Conservation (phyloP, 1,139 yeast species). For the Sugiyamaella sp. region DNA sequence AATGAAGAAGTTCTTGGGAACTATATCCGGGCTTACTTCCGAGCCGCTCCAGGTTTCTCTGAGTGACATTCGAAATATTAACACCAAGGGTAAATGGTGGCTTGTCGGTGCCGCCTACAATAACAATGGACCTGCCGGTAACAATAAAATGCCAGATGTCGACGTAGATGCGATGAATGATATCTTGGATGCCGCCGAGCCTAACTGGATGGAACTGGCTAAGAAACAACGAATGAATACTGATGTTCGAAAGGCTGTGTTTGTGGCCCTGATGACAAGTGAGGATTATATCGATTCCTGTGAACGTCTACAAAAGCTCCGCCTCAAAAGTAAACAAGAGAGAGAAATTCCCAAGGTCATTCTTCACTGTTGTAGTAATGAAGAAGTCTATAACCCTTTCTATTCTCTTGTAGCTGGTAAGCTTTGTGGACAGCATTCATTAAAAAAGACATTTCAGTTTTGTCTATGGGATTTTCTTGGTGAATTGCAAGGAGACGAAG, state of each 20-base stretch:
- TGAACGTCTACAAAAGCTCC: conserved; percentile 75
- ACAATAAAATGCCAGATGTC: conserved; percentile 14
- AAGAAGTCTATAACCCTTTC: conserved; percentile 86
- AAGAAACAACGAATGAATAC: conserved; percentile 90
- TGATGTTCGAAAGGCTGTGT: conserved; percentile 89
- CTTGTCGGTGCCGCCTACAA: conserved; percentile 97
- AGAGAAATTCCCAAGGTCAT: conserved; percentile 85
- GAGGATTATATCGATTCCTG: conserved; percentile 89
- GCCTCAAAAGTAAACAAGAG: conserved; percentile 79
- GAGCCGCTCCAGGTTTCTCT: conserved; percentile 87
- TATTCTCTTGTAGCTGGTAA: conserved; percentile 81
- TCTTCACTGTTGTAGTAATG: conserved; percentile 83
- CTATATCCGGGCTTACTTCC: conserved; percentile 43
- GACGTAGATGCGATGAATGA: conserved; percentile 50
- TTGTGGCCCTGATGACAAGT: conserved; percentile 93
- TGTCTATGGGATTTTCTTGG: conserved; percentile 86
- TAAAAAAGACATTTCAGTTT: conserved; percentile 85
- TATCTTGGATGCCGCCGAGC: conserved; percentile 67
- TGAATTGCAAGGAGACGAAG: conserved; percentile 61
- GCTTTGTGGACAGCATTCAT: conserved; percentile 63
- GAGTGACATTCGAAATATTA: conserved; percentile 76
- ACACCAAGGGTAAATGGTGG: conserved; percentile 97
- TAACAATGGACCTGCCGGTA: conserved; percentile 27
- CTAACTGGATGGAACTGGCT: conserved; percentile 90
- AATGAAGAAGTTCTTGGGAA: conserved; percentile 68